Evolutionary conservation across 805 yeast species (phyloP).

Genomic region (Schwanniomyces vanrijiae): DNA sequence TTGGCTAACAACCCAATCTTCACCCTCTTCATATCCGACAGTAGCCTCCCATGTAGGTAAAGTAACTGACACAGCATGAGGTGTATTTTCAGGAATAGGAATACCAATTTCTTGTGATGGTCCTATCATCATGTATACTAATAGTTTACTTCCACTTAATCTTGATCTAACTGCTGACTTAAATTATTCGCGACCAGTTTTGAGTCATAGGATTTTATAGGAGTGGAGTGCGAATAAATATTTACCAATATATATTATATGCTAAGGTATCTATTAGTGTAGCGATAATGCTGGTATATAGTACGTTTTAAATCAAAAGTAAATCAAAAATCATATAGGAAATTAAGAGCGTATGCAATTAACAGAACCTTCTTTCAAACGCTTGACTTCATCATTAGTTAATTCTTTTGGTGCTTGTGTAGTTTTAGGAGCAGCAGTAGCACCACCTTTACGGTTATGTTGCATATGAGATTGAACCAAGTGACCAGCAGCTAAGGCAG

Average conservation of each 20-base stretch:
- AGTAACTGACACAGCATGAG: conserved; percentile 93
- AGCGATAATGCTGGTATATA: background rate
- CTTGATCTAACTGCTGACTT: background rate
- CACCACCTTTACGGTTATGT: conserved; percentile 74
- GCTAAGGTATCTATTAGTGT: background rate
- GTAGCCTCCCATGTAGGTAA: conserved; percentile 94
- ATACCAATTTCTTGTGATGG: conserved; percentile 63
- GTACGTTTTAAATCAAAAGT: background rate
- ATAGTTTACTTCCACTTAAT: background rate
- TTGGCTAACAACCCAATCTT: conserved; percentile 70
- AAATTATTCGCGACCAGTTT: background rate
- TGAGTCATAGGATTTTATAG: conserved; percentile 1
- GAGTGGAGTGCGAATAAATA: background rate
- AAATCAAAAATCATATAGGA: background rate
- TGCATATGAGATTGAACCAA: conserved; percentile 97
- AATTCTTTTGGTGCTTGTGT: conserved; percentile 29
- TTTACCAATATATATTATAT: background rate
- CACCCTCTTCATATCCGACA: conserved; percentile 90
- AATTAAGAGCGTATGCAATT: conserved; percentile 65
- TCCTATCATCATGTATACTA: background rate
- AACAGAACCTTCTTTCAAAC: conserved; percentile 70
- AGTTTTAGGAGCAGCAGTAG: conserved; percentile 21
- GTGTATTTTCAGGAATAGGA: conserved; percentile 84
- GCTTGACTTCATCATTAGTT: conserved; percentile 25
- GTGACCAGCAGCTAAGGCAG: conserved; percentile 98